Evolutionary conservation across 2,329 filamentous ascomycete species (phyloP).

Genomic region (Hypomyces rosellus): DNA sequence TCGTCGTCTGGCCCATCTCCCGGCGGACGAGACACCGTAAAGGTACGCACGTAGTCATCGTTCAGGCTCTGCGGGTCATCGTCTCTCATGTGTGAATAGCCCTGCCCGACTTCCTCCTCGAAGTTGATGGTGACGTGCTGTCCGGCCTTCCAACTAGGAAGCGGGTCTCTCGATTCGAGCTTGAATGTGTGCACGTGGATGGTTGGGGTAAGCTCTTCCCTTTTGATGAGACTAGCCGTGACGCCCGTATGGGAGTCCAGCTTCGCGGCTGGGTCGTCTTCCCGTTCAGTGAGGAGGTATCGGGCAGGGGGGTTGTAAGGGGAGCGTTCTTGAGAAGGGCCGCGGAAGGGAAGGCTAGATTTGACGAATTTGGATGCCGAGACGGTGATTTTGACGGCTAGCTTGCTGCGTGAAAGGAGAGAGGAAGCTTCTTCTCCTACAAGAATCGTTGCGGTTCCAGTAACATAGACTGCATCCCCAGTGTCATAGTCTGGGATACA

Average conservation of each 20-base stretch:
- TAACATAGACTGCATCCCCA: constrained; percentile 67
- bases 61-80: constrained; percentile 74
- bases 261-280: constrained; percentile 12
- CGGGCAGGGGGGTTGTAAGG: constrained; percentile 76
- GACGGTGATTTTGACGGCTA: constrained; percentile 64
- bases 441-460: constrained; percentile 61
- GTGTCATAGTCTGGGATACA: constrained; percentile 68
- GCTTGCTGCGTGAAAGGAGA: constrained; percentile 61
- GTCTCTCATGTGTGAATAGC: constrained; percentile 79
- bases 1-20: constrained; percentile 27
- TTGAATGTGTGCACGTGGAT: constrained; percentile 58
- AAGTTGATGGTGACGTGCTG: constrained; percentile 78
- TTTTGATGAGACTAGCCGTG: constrained; percentile 51
- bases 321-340: constrained; percentile 50
- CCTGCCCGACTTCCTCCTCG: constrained; percentile 57
- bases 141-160: constrained; percentile 54
- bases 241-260: constrained; percentile 13
- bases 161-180: constrained; percentile 19
- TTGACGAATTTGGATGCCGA: constrained; percentile 55
- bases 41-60: constrained; percentile 77
- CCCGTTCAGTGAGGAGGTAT: constrained; percentile 53
- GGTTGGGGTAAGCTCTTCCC: constrained; percentile 56
- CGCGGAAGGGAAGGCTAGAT: constrained; percentile 62
- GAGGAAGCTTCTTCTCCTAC: constrained; percentile 55
- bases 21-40: constrained; percentile 66